These are phyloP conservation scores for Mycena kentingensis DNA, from an alignment of 768 basidiomycete species.

Conservation along the genomic window DNA sequence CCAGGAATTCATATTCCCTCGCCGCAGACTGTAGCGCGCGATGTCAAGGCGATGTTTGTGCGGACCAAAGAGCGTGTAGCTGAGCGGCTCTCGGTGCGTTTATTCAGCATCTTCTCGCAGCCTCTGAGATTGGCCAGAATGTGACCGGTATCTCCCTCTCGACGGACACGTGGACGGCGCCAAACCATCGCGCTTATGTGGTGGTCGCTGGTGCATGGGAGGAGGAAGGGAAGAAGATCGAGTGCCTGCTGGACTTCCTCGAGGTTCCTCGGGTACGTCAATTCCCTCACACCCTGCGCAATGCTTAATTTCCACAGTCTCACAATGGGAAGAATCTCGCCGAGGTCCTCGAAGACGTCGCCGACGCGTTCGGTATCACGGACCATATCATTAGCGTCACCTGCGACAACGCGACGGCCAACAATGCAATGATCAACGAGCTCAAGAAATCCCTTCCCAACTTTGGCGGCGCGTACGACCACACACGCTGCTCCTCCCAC, in stretches of 20 bases:
- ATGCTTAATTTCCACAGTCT: slow-evolving; percentile 20
- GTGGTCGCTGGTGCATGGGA: slow-evolving; percentile 27
- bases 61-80: slow-evolving; percentile 14
- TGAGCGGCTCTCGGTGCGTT: slow-evolving; percentile 14
- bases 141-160: slow-evolving; percentile 13
- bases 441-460: slow-evolving; percentile 24
- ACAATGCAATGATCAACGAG: slow-evolving; percentile 35
- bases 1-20: slow-evolving; percentile 25
- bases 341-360: slow-evolving; percentile 32
- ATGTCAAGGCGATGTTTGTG: slow-evolving; percentile 22
- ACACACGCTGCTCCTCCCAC: too few species aligned
- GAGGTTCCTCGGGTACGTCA: slow-evolving; percentile 33
- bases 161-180: slow-evolving; percentile 33
- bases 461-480: too few species aligned
- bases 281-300: background rate
- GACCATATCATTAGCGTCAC: slow-evolving; percentile 38
- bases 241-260: slow-evolving; percentile 11
- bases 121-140: background rate
- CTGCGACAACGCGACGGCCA: slow-evolving; percentile 39
- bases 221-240: slow-evolving; percentile 15
- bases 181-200: slow-evolving; percentile 28
- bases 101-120: slow-evolving; percentile 35
- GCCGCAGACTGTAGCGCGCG: slow-evolving; percentile 19
- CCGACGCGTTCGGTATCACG: slow-evolving; percentile 37
- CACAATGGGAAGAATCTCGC: slow-evolving; percentile 40